Evolutionary conservation across 2,329 filamentous ascomycete genomes (phyloP).

Genomic region (Fusarium sarcochroum): DNA sequence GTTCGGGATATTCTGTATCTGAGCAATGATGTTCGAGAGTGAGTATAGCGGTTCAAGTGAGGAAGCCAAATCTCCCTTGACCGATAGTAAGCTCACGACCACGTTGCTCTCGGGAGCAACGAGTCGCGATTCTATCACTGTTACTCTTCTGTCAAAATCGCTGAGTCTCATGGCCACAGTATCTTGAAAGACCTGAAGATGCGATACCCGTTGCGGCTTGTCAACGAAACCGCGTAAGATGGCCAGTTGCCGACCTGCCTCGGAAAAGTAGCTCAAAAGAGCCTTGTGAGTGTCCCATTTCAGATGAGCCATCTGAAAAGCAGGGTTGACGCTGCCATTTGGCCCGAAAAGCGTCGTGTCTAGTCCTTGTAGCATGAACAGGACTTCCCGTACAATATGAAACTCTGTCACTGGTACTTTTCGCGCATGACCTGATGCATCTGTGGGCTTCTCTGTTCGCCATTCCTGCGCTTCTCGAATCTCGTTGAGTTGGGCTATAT

Average conservation of each 20-base stretch:
- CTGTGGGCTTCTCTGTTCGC: conserved; percentile 53
- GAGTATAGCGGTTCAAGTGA: conserved; percentile 69
- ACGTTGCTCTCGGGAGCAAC: conserved; percentile 66
- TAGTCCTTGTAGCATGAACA: conserved; percentile 89
- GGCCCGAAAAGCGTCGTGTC: conserved; percentile 78
- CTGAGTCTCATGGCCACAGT: conserved; percentile 70
- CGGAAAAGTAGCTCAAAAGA: conserved; percentile 62
- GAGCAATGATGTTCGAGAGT: conserved; percentile 73
- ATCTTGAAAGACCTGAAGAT: conserved; percentile 80
- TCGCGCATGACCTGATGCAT: conserved; percentile 51
- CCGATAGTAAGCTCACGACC: conserved; percentile 75
- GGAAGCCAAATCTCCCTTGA: conserved; percentile 70
- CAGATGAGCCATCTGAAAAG: conserved; percentile 63
- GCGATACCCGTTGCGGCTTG: conserved; percentile 64
- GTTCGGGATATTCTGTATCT: conserved; percentile 64
- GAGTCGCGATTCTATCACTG: conserved; percentile 71
- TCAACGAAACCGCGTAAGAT: conserved; percentile 62
- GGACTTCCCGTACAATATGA: conserved; percentile 79
- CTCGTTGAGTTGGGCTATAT: conserved; percentile 50
- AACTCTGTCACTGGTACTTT: conserved; percentile 75
- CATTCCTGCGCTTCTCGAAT: conserved; percentile 55
- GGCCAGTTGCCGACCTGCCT: conserved; percentile 61
- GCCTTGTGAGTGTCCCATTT: conserved; percentile 66
- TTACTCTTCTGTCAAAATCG: conserved; percentile 71
- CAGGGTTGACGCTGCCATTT: conserved; percentile 56